Base-by-base conservation (phyloP, 371 early-diverging fungal species). In the Mucor plumbeus region DNA sequence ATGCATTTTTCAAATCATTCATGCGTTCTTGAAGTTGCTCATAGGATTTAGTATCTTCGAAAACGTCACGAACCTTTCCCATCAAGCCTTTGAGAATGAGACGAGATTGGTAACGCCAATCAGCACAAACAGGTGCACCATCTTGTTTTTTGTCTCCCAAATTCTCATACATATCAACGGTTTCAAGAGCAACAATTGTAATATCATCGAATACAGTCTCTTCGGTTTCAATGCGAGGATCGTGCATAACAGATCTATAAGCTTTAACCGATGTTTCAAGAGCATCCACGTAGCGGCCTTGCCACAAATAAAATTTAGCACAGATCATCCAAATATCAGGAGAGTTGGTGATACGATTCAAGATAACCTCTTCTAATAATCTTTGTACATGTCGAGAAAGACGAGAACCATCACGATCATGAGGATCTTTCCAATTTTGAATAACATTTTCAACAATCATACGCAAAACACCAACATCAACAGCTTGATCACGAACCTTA, bases 61-160 rank as follows among this genome's bases (percentile, higher is more conserved):
- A 95, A 5, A 83, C 71, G 60, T 85, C 88, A 73, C 88, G 90
- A 33, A 91, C 90, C 68, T 92, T 88, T 36, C 93, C 92, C 74
- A 95, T 86, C 63, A 97, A 74, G 19, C 94, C 89, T 63, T 92
- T 92, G 65, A 96, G 74, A 39, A 93, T 84, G 76, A 87, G 88
- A 69, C 89, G 89, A 10, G 92, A 81, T 71, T 97, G 95, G 67
- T 94, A 95, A 59, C 82, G 83, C 96, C 97, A 97, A 70, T 97
- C 97, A 36, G 86, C 85, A 70, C 92, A 92, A 19, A 93, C 91
- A 53, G 64, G 71, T 1, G 66, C 70, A 59, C 73, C 78, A 65
- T 80, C 78, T 54, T 69, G 68, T 19, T 55, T 67, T 57, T 85
- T 79, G 21, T 84, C 79, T 38, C 92, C 93, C 59, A 92, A 58